Conservation (phyloP, 2,329 filamentous ascomycete genomes). For the Orbilia ellipsospora region DNA sequence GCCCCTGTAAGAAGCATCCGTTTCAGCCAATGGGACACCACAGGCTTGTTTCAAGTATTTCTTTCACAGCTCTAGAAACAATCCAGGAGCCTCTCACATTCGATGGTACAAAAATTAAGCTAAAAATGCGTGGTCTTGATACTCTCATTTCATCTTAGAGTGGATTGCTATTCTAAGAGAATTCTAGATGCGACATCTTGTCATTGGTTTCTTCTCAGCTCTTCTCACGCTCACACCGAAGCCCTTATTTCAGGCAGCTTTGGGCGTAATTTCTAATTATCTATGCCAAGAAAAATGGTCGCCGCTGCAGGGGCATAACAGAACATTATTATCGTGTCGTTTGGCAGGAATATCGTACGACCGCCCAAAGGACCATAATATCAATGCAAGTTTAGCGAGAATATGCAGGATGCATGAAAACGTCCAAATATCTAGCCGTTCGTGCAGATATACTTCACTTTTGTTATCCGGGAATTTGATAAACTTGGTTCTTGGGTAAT, state of each 20-base stretch:
- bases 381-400: conserved; percentile 45
- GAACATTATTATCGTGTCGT: conserved; percentile 33
- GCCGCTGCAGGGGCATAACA: conserved; percentile 48
- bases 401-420: conserved; percentile 36
- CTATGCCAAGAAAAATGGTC: conserved; percentile 52
- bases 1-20: background rate
- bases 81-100: conserved; percentile 15
- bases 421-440: conserved; percentile 30
- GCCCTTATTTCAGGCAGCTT: conserved; percentile 31
- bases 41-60: background rate
- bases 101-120: background rate
- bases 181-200: background rate
- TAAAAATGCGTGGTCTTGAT: background rate
- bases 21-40: conserved; percentile 37
- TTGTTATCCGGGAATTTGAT: background rate
- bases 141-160: conserved; percentile 8
- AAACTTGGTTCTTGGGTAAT: no score
- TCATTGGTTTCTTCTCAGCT: background rate
- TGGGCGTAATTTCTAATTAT: conserved; percentile 17
- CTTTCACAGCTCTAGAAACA: conserved; percentile 13
- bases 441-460: conserved; percentile 13
- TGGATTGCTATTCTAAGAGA: conserved; percentile 4
- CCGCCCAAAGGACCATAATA: conserved; percentile 8
- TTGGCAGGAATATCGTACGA: conserved; percentile 24
- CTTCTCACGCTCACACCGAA: conserved; percentile 15